phyloP scores from a whole-genome alignment of 2,329 filamentous ascomycete species.

The Podosphaera xanthii region DNA sequence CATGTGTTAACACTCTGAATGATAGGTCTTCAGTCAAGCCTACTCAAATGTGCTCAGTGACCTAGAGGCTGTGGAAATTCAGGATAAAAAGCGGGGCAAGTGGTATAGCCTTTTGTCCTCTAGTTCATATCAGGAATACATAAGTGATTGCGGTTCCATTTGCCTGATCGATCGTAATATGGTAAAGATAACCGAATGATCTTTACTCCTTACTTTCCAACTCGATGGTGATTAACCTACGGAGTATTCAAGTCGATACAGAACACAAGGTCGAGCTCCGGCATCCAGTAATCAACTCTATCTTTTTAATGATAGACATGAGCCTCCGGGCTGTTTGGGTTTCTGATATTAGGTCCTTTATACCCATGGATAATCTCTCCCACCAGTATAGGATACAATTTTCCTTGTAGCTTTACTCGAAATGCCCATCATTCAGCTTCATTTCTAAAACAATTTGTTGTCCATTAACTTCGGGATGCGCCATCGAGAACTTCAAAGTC shows the following conservation, averaged over 20 bases:
- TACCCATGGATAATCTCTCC: neutral
- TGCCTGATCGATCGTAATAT: no score
- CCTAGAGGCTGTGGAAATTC: no score
- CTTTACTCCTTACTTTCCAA: no score
- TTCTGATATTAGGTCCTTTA: neutral
- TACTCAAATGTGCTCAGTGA: no score
- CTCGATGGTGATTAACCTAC: no score
- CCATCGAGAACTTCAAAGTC: conserved; percentile 86
- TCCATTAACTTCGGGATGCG: conserved; percentile 67
- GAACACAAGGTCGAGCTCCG: neutral
- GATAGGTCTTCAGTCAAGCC: no score
- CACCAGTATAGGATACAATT: neutral
- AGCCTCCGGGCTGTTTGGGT: neutral
- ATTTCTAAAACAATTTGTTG: conserved; percentile 82
- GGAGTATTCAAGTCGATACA: neutral
- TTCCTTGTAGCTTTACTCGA: conserved; percentile 9
- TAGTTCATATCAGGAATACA: no score
- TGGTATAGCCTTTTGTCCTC: no score
- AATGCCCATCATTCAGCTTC: conserved; percentile 70
- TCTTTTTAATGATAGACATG: neutral
- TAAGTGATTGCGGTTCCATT: no score
- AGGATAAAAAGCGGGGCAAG: no score
- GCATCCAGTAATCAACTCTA: neutral
- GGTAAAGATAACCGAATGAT: no score
- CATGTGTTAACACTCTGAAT: no score